Evolutionary conservation across 768 basidiomycete genomes (phyloP).

Genomic region (Mycena belliarum): DNA sequence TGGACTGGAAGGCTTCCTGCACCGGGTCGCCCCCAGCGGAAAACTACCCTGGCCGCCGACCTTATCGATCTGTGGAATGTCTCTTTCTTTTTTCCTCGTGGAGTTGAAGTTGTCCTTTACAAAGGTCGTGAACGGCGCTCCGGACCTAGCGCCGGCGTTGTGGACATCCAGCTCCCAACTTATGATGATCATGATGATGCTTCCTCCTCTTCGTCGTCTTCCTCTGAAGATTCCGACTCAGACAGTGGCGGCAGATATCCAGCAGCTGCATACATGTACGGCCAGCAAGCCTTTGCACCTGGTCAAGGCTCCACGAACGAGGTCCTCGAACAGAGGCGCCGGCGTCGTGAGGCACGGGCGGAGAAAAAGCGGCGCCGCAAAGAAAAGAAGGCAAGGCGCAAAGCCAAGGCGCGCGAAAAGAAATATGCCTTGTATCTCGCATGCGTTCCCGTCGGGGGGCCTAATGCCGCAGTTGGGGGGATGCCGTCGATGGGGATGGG

Average conservation of each 20-base stretch:
- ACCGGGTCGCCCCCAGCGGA: slow-evolving; percentile 55
- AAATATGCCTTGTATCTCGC: slow-evolving; percentile 65
- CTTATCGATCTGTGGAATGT: slow-evolving; percentile 80
- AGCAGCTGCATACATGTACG: slow-evolving; percentile 44
- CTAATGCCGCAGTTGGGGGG: slow-evolving; percentile 11
- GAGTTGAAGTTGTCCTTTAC: slow-evolving; percentile 80
- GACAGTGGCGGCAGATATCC: slow-evolving; percentile 37
- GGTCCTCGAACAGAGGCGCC: slow-evolving; percentile 50
- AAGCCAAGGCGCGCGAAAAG: slow-evolving; percentile 60
- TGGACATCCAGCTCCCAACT: slow-evolving; percentile 56
- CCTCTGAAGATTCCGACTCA: slow-evolving; percentile 43
- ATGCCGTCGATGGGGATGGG: slow-evolving; percentile 17
- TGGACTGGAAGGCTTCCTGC: slow-evolving; percentile 80
- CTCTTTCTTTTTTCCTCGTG: slow-evolving; percentile 72
- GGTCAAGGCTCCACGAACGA: slow-evolving; percentile 36
- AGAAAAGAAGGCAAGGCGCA: slow-evolving; percentile 64
- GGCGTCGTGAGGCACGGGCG: slow-evolving; percentile 53
- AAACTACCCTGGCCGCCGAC: slow-evolving; percentile 63
- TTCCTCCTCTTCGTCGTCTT: slow-evolving; percentile 39
- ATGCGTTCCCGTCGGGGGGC: slow-evolving; percentile 39
- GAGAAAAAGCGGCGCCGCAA: slow-evolving; percentile 63
- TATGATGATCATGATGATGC: slow-evolving; percentile 45
- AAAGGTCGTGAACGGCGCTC: slow-evolving; percentile 77
- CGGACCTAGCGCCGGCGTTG: slow-evolving; percentile 54
- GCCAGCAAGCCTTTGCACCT: slow-evolving; percentile 25